These are phyloP conservation scores for Smittium culicis DNA, from an alignment of 371 early-diverging fungal genomes.

Conservation along the genomic window DNA sequence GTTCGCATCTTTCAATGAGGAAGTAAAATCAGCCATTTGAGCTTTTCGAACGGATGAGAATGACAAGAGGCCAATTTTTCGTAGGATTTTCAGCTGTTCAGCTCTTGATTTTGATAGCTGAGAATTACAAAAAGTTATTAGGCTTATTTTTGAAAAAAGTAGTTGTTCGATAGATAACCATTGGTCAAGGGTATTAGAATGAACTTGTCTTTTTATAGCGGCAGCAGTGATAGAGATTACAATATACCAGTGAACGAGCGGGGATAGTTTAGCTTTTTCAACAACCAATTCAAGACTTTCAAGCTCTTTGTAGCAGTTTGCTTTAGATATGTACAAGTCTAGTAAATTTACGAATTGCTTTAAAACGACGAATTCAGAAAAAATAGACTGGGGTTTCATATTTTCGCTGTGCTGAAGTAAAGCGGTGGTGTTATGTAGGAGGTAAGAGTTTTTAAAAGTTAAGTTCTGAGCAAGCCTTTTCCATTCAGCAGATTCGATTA, in stretches of 20 bases:
- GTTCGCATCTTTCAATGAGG: neutral
- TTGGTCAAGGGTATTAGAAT: neutral
- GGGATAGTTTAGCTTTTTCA: conserved; percentile 7
- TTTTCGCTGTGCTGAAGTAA: neutral
- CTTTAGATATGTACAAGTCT: conserved; percentile 2
- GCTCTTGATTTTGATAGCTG: neutral
- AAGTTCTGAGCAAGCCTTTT: conserved; percentile 9
- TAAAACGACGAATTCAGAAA: conserved; percentile 9
- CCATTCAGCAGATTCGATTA: conserved; percentile 9
- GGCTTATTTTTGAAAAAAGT: conserved; percentile 6
- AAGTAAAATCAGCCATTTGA: neutral
- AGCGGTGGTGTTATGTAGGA: conserved; percentile 3
- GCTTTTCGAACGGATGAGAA: neutral
- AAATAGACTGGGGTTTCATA: conserved; percentile 3
- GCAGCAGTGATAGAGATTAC: neutral
- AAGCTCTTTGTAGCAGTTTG: neutral
- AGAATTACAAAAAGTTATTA: neutral
- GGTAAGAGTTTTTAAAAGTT: neutral
- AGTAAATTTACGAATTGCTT: neutral
- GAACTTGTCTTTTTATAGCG: neutral
- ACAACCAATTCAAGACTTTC: conserved; percentile 3
- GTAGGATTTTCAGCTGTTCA: neutral
- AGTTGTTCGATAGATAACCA: conserved; percentile 7
- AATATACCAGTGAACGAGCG: conserved; percentile 9
- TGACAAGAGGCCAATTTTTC: neutral